Percentiles rank a stretch among this genome's conserved stretches.
Conservation (phyloP, 2,329 filamentous ascomycete species). For the Penicillium brasilianum region DNA sequence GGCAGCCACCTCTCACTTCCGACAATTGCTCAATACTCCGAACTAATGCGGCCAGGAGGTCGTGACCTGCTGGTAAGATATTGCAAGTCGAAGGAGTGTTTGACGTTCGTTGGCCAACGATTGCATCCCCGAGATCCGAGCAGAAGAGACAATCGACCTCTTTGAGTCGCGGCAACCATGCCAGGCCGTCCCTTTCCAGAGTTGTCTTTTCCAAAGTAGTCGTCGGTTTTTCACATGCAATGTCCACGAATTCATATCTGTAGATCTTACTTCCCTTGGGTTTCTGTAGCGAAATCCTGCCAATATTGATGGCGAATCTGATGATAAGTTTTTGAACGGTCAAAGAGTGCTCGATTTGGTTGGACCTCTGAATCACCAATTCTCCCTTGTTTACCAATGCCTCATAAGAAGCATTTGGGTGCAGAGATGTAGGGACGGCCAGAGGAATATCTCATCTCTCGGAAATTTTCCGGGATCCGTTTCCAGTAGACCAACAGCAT, state of each 20-base stretch:
- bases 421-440: not conserved
- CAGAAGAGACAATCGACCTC: slow-evolving; percentile 14
- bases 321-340: slow-evolving; percentile 15
- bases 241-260: slow-evolving; percentile 19
- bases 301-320: slow-evolving; percentile 12
- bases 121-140: slow-evolving; percentile 15
- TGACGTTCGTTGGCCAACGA: slow-evolving; percentile 3
- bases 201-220: not conserved
- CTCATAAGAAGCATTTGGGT: not conserved
- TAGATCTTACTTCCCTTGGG: slow-evolving; percentile 9
- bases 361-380: slow-evolving; percentile 7
- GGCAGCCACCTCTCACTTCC: not conserved
- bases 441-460: not conserved
- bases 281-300: not conserved
- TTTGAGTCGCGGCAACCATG: slow-evolving; percentile 2
- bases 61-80: slow-evolving; percentile 1
- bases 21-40: slow-evolving; percentile 7
- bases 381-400: not conserved
- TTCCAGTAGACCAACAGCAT: slow-evolving; percentile 13
- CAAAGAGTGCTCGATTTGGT: not conserved
- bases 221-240: slow-evolving; percentile 5
- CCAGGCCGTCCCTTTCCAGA: not conserved
- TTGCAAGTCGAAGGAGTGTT: slow-evolving; percentile 8
- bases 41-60: slow-evolving; percentile 10
- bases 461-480: not conserved